Percentiles rank a stretch among this genome's conserved stretches.
These are phyloP conservation scores for Solanum corneliomulleri DNA, from an alignment of 257 asterid species.

Conservation along the genomic window DNA sequence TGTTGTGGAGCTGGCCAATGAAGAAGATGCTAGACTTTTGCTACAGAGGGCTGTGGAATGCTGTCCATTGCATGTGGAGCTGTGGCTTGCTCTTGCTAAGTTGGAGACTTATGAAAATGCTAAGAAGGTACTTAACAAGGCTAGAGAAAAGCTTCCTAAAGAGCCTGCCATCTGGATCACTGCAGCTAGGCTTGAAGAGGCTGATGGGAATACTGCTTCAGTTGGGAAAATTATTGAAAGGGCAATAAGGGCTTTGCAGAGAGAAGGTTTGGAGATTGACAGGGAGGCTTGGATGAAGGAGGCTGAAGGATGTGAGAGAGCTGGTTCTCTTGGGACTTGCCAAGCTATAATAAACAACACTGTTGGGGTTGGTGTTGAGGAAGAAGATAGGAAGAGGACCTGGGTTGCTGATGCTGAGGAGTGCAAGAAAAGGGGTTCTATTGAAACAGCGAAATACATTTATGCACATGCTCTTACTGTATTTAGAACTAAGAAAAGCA, in stretches of 20 bases:
- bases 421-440: conserved; percentile 83
- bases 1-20: conserved; percentile 82
- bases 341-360: conserved; percentile 77
- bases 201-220: conserved; percentile 55
- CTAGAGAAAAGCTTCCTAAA: conserved; percentile 69
- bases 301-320: conserved; percentile 92
- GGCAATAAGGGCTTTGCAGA: conserved; percentile 74
- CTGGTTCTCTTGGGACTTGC: conserved; percentile 79
- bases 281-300: conserved; percentile 94
- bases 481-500: conserved; percentile 80
- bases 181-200: conserved; percentile 90
- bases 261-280: conserved; percentile 78
- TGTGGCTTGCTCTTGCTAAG: conserved; percentile 91
- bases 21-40: conserved; percentile 65
- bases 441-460: conserved; percentile 87
- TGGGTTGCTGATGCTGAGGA: conserved; percentile 99
- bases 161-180: conserved; percentile 94
- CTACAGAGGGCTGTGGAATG: conserved; percentile 80
- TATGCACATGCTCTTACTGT: conserved; percentile 75
- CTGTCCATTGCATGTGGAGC: conserved; percentile 37
- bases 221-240: conserved; percentile 77
- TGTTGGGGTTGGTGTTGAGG: conserved; percentile 81
- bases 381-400: conserved; percentile 87
- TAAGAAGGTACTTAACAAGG: conserved; percentile 73
- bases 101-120: conserved; percentile 74